These are phyloP conservation scores for Auxenochlorella pyrenoidosa DNA, from an alignment of 139 green algal genomes.

Conservation along the genomic window DNA sequence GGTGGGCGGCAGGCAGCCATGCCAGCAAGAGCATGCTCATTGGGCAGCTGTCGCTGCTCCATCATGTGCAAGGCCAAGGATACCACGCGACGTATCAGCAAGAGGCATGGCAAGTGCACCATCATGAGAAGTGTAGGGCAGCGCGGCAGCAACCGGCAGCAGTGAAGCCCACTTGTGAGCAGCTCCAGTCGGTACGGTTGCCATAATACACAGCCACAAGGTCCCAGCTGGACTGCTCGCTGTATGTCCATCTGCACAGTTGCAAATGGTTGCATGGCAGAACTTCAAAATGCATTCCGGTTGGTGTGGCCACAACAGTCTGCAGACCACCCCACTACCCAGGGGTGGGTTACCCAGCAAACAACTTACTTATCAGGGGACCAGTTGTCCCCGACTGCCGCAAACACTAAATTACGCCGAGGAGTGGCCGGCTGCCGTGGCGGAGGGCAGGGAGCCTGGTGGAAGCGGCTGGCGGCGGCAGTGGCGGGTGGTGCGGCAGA, in stretches of 20 bases:
- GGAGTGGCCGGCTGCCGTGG: background rate
- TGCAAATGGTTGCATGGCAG: no score
- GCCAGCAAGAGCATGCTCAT: background rate
- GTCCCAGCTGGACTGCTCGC: slow-evolving; percentile 6
- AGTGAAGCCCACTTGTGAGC: background rate
- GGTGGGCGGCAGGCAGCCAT: no score
- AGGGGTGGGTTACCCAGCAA: background rate
- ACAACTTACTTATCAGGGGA: background rate
- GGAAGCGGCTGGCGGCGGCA: background rate
- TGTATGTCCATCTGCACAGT: background rate
- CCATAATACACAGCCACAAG: slow-evolving; percentile 27
- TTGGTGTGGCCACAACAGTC: no score
- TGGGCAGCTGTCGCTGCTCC: background rate
- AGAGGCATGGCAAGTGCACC: no score
- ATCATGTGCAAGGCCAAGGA: background rate
- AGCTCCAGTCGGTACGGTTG: slow-evolving; percentile 3
- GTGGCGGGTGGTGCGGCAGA: background rate
- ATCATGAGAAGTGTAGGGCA: background rate
- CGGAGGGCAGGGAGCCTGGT: slow-evolving; percentile 7
- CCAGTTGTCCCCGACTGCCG: slow-evolving; percentile 18
- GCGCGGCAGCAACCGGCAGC: background rate
- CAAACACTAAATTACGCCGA: slow-evolving; percentile 15
- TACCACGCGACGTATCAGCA: no score
- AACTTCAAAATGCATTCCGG: no score
- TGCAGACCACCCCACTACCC: no score